Evolutionary conservation across 129 eudicot species (phyloP).

Genomic region (Centrapalus pauciflorus): DNA sequence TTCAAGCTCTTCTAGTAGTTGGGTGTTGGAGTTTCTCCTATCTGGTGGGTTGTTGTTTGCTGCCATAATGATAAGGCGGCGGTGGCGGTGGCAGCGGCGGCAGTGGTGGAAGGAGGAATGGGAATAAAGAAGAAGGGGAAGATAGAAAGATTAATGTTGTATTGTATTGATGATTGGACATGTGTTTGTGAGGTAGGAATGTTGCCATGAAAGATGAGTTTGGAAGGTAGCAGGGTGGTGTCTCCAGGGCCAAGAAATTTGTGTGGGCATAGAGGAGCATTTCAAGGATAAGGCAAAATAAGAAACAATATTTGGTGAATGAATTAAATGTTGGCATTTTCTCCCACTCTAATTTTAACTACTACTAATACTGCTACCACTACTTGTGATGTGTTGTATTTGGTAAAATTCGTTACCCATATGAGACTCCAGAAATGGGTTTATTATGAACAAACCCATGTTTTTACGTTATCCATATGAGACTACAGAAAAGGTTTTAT

Average conservation of each 20-base stretch:
- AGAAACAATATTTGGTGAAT: conserved; percentile 18
- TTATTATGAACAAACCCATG: too few relatives aligned
- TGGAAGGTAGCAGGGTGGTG: conserved; percentile 42
- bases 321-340: conserved; percentile 19
- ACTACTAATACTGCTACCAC: too few relatives aligned
- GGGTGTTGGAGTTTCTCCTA: conserved; percentile 62
- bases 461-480: too few relatives aligned
- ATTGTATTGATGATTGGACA: not conserved
- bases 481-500: too few relatives aligned
- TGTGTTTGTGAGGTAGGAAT: conserved; percentile 38
- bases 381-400: too few relatives aligned
- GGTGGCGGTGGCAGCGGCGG: not conserved
- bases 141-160: not conserved
- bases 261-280: conserved; percentile 38
- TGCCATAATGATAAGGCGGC: conserved; percentile 33
- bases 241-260: conserved; percentile 43
- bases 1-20: conserved; percentile 72
- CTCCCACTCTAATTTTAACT: too few relatives aligned
- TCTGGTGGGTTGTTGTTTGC: conserved; percentile 25
- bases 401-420: too few relatives aligned
- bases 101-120: not conserved
- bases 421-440: too few relatives aligned
- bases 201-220: conserved; percentile 30
- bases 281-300: conserved; percentile 46
- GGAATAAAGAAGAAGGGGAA: not conserved